Evolutionary conservation across 169 alveolate species (phyloP), one percentile per base, ranked within the genome.

Genomic region (Plasmodium fragile): DNA sequence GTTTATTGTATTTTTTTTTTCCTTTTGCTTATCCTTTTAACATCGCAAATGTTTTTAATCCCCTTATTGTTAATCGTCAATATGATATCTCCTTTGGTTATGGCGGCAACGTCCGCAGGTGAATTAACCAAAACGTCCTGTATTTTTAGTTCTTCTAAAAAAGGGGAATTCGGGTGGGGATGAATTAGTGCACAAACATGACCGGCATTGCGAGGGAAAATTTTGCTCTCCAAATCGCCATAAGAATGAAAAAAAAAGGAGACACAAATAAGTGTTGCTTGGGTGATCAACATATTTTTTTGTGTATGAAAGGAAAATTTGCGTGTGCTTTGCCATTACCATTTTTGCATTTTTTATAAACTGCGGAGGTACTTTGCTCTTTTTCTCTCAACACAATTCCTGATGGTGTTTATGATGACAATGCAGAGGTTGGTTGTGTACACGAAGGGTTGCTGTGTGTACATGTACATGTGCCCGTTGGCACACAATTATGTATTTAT

Each of bases 301-400:
- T 55, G 11, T 59, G n/a, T 59, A 34, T 25, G 36, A 65, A 65
- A 13, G 75, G n/a, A 65, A 22, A 28, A 5, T 65, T 65, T 65
- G 41, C 73, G 2, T 18, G 75, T 65, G 41, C 4, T 6, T 65
- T 25, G 30, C 11, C 36, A 13, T 39, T 83, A 73, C 93, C 93
- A 52, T 72, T 85, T 85, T 73, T 69, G 28, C 28, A 36, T 55
- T 41, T 52, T 73, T 16, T 36, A 77, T 34, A 65, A 65, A 22
- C 43, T 28, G 65, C 65, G 55, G 39, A 34, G 39, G 43, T 73
- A 34, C 28, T 41, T 7, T 49, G 41, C 11, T 52, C 85, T 32
- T 75, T 53, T 36, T 75, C 93, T 53, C 69, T 85, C 41, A 85
- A 75, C 18, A 85, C 79, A n/a, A 85, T 85, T 41, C 93, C 93